Evolutionary conservation across 495 filamentous ascomycete genomes (phyloP), one percentile per base, ranked within the genome.

Genomic region (Tuber umbilicatum): DNA sequence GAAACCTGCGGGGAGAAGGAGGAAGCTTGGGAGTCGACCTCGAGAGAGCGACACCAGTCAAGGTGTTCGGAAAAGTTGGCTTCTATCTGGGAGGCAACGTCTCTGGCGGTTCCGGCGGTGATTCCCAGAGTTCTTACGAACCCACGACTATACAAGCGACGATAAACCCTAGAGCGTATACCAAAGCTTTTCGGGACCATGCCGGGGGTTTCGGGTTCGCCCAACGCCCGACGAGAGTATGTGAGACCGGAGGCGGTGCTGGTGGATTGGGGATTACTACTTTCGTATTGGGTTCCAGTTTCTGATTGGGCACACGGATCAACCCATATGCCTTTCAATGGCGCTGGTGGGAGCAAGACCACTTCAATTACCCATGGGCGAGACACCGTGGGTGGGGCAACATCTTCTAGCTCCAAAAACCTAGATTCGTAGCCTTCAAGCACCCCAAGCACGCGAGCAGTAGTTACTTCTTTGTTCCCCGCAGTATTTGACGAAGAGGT

Each of bases 81-180:
- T n/a, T 84, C 79, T 43, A 93, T 85, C 67, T 89, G 87, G 38
- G 85, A 80, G 68, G 89, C 86, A 23, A 92, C 87, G 76, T 90
- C 89, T 55, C 86, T 83, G 5, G 90, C 88, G 73, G 89, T 89
- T 9, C 86, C 84, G 0, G 86, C 87, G 71, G 82, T 82, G n/a
- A 93, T 84, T 1, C 84, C 79, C 27, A 92, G 82, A 4, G 84
- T 85, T 76, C 87, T 89, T 71, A 93, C 86, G 69, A 93, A 84
- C 23, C 91, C 91, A 71, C 91, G 86, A 76, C 90, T 91, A 73
- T 82, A 86, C 1, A 93, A 85, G 14, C 91, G 85, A 78, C 88
- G 84, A 78, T 91, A 81, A 5, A 76, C 37, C 2, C 73, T 74
- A 19, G 79, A 81, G 55, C 55, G 27, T 21, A 72, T 47, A 16